A percentile compares a stretch with the other conserved stretches of the same genome.
Evolutionary conservation across 768 basidiomycete species (phyloP).

Genomic region (Harrya chromipes): DNA sequence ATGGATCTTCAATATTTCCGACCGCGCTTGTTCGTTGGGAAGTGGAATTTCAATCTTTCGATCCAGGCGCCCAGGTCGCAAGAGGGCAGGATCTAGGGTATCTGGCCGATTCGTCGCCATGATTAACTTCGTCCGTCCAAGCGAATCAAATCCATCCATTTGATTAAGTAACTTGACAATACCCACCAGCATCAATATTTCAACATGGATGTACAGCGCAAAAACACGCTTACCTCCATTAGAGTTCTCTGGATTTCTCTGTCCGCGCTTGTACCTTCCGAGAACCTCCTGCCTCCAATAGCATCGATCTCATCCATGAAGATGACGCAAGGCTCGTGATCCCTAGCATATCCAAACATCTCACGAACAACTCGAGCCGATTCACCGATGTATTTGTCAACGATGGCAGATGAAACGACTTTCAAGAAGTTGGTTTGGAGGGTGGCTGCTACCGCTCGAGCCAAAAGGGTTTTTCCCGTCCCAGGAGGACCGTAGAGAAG

Average conservation of each 20-base stretch:
- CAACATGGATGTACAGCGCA: neutral
- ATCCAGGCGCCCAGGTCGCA: constrained; percentile 94
- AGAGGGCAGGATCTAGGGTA: constrained; percentile 93
- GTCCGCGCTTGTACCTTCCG: constrained; percentile 96
- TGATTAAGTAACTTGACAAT: constrained; percentile 84
- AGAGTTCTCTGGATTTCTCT: constrained; percentile 97
- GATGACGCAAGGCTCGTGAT: constrained; percentile 98
- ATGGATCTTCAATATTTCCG: constrained; percentile 98
- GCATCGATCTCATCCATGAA: constrained; percentile 99
- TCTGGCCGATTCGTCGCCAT: constrained; percentile 99
- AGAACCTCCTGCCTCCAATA: constrained; percentile 88
- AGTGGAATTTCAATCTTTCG: constrained; percentile 97
- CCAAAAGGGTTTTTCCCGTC: constrained; percentile 94
- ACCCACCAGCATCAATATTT: neutral
- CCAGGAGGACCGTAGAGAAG: constrained; percentile 95
- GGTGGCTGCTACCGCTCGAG: constrained; percentile 93
- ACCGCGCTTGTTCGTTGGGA: constrained; percentile 93
- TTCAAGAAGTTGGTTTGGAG: constrained; percentile 96
- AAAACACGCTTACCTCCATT: constrained; percentile 70
- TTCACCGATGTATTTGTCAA: constrained; percentile 98
- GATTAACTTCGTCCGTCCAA: constrained; percentile 94
- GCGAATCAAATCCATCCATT: constrained; percentile 99
- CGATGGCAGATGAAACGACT: constrained; percentile 96
- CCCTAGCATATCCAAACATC: constrained; percentile 97
- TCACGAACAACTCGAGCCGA: constrained; percentile 94